Base-by-base conservation (phyloP, 176 grass and related monocot genomes). In the Calamus simplicifolius region DNA sequence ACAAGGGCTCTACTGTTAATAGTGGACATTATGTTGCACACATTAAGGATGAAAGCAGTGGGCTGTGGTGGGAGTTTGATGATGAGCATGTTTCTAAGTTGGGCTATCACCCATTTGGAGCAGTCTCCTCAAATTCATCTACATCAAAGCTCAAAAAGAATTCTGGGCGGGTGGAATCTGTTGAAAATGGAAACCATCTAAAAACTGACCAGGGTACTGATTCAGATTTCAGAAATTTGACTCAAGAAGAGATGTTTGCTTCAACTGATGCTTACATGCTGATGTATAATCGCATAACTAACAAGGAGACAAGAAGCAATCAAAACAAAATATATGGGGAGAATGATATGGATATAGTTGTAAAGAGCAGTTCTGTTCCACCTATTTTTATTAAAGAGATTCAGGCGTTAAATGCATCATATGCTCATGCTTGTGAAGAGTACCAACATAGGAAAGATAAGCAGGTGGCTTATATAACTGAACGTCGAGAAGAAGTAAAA, bases 231-330 rank as follows among this genome's bases (percentile, higher is more conserved):
- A 13, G 31, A 27, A 19, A 51, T 28, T 19, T 56, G 25, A 64
- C 35, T 21, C 43, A 75, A 16, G 67, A 68, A 64, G 84, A 89
- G 48, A 79, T 85, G 61, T 98, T 93, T 70, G 88, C 84, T 49
- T 98, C 94, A 61, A 93, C 87, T 64, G 93, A 98, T 92, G 87
- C 87, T 82, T 98, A 93, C 61, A 98, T 98, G 94, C 66, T 98
- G 59, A 98, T 98, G 94, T 98, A 89, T 64, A 98, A 85, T 66
- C 52, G 75, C 49, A 66, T 62, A 18, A 71, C 61, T 71, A 77
- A 67, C 60, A 69, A 58, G 58, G 71, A 48, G n/a, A 82, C 75
- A 71, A 65, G 59, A 51, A 55, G 28, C 17, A 51, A 76, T 73
- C 35, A 2, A 10, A 80, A 49, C 62, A 68, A 51, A 75, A 77